Evolutionary conservation across 257 asterid species (phyloP).

Genomic region (Echites panduratus): DNA sequence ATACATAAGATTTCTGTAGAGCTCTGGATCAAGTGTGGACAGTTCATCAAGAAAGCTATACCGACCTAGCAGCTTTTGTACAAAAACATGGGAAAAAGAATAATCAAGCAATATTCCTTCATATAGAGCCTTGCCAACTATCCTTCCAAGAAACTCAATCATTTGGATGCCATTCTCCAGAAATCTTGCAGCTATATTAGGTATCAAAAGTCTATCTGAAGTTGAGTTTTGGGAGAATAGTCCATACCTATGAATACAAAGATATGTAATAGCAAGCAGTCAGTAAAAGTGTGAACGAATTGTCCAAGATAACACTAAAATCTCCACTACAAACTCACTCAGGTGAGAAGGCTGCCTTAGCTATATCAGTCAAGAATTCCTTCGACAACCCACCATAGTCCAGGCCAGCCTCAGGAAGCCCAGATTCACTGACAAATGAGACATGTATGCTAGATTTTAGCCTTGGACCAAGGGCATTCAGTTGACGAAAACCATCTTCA

Average conservation of each 20-base stretch:
- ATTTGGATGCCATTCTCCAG: conserved; percentile 79
- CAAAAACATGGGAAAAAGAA: conserved; percentile 90
- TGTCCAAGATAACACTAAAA: conserved; percentile 3
- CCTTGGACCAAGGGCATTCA: conserved; percentile 79
- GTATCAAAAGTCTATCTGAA: conserved; percentile 77
- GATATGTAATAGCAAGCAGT: conserved; percentile 4
- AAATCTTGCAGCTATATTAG: conserved; percentile 73
- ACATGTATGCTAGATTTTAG: conserved; percentile 77
- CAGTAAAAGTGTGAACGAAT: conserved; percentile 12
- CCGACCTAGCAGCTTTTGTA: conserved; percentile 90
- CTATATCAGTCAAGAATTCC: conserved; percentile 86
- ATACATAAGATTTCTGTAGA: conserved; percentile 79
- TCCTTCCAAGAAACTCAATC: conserved; percentile 92
- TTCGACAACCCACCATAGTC: conserved; percentile 98
- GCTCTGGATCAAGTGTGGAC: conserved; percentile 93
- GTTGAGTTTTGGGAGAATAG: conserved; percentile 85
- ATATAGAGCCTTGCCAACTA: conserved; percentile 91
- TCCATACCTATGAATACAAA: conserved; percentile 54
- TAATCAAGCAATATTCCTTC: conserved; percentile 92
- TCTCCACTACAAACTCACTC: conserved; percentile 45
- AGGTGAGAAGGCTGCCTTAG: conserved; percentile 83
- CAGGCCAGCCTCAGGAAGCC: conserved; percentile 95
- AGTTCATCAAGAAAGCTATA: conserved; percentile 93
- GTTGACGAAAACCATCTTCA: conserved; percentile 90
- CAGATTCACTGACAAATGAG: conserved; percentile 90